Evolutionary conservation across 2,329 filamentous ascomycete species (phyloP), one percentile per base, ranked within the genome.

Genomic region (Calonectria honghensis): DNA sequence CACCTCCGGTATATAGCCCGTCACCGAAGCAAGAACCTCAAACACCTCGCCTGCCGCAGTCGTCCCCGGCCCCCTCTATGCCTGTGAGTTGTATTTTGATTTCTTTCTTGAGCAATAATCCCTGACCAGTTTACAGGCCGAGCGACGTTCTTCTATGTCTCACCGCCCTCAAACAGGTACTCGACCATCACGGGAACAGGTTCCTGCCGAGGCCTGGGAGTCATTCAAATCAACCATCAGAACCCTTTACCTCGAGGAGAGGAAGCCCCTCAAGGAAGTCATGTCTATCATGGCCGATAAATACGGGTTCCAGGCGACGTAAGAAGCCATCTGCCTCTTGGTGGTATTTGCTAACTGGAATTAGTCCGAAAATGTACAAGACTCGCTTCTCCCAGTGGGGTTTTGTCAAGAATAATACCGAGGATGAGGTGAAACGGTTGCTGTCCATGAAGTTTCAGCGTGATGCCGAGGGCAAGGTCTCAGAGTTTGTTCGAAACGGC

Each of bases 361-460:
- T 5, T 64, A 90, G 88, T 24, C 87, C 88, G 24, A 89, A 89
- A 76, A 90, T 90, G 88, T 90, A 90, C 81, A 90, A 90, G 79
- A 89, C 88, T n/a, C 84, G 88, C 31, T 90, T 90, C 77, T 89
- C 89, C 18, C 88, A 89, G 75, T 90, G 88, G 88, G 88, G 88
- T 0, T 90, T 90, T 75, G 88, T 88, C 51, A 90, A 90, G 82
- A 90, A 90, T 73, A 90, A 90, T 75, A 90, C 88, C 52, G 88
- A 90, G 73, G 88, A 89, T 32, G 88, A 90, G 72, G 88, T 90
- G 10, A 88, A 89, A 79, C 84, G 86, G 24, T 82, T 90, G 65
- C 81, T 90, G 11, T 88, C 87, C 50, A 87, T 89, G 81, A 89
- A 90, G 75, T 89, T 89, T 59, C 87, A 89, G 77, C 87, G 88